phyloP scores from a whole-genome alignment of 2,329 filamentous ascomycete genomes.

The Monosporascus cannonballus region DNA sequence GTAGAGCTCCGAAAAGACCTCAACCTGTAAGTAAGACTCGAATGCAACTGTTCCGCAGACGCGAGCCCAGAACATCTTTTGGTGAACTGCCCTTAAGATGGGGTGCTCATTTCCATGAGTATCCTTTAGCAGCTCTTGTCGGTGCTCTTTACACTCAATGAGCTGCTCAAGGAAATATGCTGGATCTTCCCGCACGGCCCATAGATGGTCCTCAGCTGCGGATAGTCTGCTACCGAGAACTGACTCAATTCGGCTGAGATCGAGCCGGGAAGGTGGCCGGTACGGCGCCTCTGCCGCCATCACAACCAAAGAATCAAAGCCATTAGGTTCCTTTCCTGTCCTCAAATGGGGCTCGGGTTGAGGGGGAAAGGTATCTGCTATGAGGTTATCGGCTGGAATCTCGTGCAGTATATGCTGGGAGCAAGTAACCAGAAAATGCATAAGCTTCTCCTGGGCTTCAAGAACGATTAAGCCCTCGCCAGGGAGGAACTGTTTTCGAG shows the following conservation, averaged over 20 bases:
- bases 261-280: conserved; percentile 37
- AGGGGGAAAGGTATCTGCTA: conserved; percentile 23
- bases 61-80: conserved; percentile 31
- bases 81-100: conserved; percentile 2
- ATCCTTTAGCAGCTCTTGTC: conserved; percentile 37
- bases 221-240: conserved; percentile 36
- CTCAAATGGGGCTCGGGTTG: conserved; percentile 31
- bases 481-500: conserved; percentile 31
- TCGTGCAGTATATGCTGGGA: conserved; percentile 46
- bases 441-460: conserved; percentile 42
- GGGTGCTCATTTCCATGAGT: conserved; percentile 25
- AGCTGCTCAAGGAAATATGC: conserved; percentile 44
- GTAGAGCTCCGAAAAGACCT: conserved; percentile 33
- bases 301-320: conserved; percentile 31
- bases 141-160: conserved; percentile 39
- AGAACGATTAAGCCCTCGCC: conserved; percentile 44
- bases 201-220: conserved; percentile 47
- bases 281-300: conserved; percentile 48
- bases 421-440: conserved; percentile 43
- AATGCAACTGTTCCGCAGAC: conserved; percentile 29
- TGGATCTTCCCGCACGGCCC: conserved; percentile 52
- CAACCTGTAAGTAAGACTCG: conserved; percentile 28
- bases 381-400: conserved; percentile 27
- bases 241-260: conserved; percentile 37
- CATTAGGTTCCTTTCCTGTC: conserved; percentile 21